Evolutionary conservation across 2,329 filamentous ascomycete species (phyloP), one percentile per base, ranked within the genome.

Genomic region (Apiospora kogelbergensis): DNA sequence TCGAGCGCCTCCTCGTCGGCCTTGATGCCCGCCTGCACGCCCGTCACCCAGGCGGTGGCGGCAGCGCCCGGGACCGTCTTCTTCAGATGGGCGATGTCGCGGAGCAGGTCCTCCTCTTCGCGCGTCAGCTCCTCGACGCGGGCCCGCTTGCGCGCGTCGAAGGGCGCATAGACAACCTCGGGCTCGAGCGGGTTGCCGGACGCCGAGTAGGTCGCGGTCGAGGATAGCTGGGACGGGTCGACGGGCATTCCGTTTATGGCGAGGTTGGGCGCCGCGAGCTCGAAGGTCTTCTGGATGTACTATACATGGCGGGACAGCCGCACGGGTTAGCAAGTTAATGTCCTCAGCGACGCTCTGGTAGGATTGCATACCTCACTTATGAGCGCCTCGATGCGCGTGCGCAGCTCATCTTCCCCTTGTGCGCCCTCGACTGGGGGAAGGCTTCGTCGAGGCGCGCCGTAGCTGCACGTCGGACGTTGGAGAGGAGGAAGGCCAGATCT

Each of bases 401-500:
- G 83, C 74, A 91, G 78, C 71, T 87, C 85, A 76, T 90, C 89
- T 69, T 87, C 85, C 24, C 80, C 81, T 15, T 76, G 77, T 53
- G 69, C 79, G 69, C 78, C 83, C 53, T 88, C 88, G 41, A 90
- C 86, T 0, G 88, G 88, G 92, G 92, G 68, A 95, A 89, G 66
- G 88, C 89, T 73, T 87, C 85, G 78, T 90, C 85, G 70, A 95
- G 86, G 77, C 89, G 91, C 74, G 88, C 86, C 60, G 86, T 84
- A 13, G 92, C 92, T 68, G 90, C 89, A 78, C 85, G 85, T 76
- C 90, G 89, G 71, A 93, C 88, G 76, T 93, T 93, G 72, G 85
- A 81, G 74, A 92, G 85, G 37, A 95, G 86, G 80, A 90, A 93
- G 68, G 86, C 81, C 42, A 95, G 85, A 80, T 95, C 93, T 65